Conservation (phyloP, 1,284 basidiomycete genomes). For the Ceratobasidium sp. region DNA sequence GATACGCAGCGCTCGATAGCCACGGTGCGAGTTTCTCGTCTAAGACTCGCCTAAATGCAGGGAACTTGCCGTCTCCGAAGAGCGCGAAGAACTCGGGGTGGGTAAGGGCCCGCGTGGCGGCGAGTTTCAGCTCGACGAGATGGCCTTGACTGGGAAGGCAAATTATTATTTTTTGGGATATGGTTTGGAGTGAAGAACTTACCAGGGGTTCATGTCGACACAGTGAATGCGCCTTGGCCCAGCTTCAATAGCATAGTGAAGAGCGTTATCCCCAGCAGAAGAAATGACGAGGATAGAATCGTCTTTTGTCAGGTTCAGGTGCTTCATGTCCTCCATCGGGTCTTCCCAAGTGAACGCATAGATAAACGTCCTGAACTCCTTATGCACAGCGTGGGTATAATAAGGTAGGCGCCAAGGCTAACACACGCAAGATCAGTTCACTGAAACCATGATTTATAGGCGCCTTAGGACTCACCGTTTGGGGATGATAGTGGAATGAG, state of each 20-base stretch:
- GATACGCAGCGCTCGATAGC: constrained; percentile 78
- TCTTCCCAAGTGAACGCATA: constrained; percentile 86
- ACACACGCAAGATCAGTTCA: constrained; percentile 21
- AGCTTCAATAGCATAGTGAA: constrained; percentile 81
- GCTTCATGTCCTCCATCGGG: constrained; percentile 78
- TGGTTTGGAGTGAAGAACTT: constrained; percentile 37
- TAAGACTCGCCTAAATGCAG: constrained; percentile 71
- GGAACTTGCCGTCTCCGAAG: constrained; percentile 75
- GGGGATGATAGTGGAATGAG: constrained; percentile 79
- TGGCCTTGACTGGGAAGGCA: constrained; percentile 72
- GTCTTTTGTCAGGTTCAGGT: constrained; percentile 67
- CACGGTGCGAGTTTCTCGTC: constrained; percentile 75
- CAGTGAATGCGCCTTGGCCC: constrained; percentile 75
- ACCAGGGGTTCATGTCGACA: constrained; percentile 76
- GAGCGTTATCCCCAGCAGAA: constrained; percentile 82
- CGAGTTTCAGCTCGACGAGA: constrained; percentile 82
- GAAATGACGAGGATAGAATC: constrained; percentile 83
- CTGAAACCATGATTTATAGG: no score
- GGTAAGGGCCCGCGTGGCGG: constrained; percentile 68
- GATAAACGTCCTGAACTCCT: constrained; percentile 80
- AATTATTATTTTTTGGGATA: not conserved
- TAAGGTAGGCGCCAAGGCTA: constrained; percentile 81
- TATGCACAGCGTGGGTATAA: constrained; percentile 76
- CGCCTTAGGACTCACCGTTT: constrained; percentile 61
- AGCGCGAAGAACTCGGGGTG: constrained; percentile 78